Base-by-base conservation (phyloP, 352 stramenopile genomes). In the Peronospora destructor region DNA sequence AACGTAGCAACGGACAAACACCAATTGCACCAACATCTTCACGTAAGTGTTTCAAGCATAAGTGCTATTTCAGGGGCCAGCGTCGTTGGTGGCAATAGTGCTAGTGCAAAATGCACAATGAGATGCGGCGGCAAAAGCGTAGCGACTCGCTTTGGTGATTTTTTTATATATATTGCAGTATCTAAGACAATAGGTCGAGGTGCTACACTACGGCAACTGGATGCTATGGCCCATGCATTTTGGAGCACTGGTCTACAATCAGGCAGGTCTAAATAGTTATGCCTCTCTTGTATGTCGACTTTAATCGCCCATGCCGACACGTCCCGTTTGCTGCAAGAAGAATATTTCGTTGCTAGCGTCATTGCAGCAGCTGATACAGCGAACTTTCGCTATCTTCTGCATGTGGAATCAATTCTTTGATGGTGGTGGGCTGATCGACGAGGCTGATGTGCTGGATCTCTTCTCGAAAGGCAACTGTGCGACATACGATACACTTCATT, bases 401-500 rank as follows among this genome's bases (percentile, higher is more conserved):
- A 37, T 19, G n/a, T 37, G 33, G 16, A 47, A 14, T 29, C 39
- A 54, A 28, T 41, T 41, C 47, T 29, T 41, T 34, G 17, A 32
- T 53, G 44, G 39, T 52, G 35, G 25, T 39, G 35, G 28, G 29
- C 48, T 47, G 46, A 55, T 55, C 39, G 21, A 19, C 10, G 12
- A 51, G n/a, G 26, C 50, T 45, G 36, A 26, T 50, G 42, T 36
- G 30, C 30, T 33, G 28, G 28, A 33, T 13, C 23, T 26, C 30
- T 36, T 36, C 30, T 12, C 30, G 0, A n/a, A 34, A 34, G 30
- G 11, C 30, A 28, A 42, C 34, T 17, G n/a, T 39, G 23, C 34
- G 4, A 39, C 12, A 32, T 36, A 30, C 32, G 23, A n/a, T n/a
- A n/a, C n/a, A n/a, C n/a, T n/a, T 9, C 51, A 66, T 66, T 61